Evolutionary conservation across 2,329 filamentous ascomycete species (phyloP), one percentile per base, ranked within the genome.

Genomic region (Lizonia empirigonia): DNA sequence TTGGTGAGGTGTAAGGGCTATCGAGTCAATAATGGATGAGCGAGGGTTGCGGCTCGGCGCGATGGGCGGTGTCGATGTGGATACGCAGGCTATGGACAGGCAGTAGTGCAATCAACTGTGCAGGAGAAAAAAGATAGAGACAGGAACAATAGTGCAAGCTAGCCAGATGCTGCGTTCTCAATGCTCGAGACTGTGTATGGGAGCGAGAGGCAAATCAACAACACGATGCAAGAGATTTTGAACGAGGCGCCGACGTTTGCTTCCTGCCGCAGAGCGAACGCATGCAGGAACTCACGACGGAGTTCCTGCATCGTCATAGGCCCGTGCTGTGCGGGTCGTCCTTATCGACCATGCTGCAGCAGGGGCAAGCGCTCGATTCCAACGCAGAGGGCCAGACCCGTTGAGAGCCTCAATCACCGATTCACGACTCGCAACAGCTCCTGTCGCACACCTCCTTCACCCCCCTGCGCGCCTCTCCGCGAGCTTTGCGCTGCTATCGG

Each of bases 231-330:
- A 51, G 44, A 52, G 55, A 58, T 61, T 60, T 62, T 51, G 55
- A 45, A 47, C 49, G 44, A 50, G 37, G 58, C 54, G 53, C 58
- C 54, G 58, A 58, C 48, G 53, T 55, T 38, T 58, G 36, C 50
- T 59, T 44, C 41, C 35, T 45, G 44, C 46, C 60, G 47, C 40
- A 39, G 13, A 32, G 19, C 59, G 57, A 58, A 63, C 54, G 62
- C 60, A 62, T 69, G 67, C 67, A 68, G 62, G 66, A 65, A 67
- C 60, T 68, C 59, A 57, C 63, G 63, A 35, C 42, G 37, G 49
- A 52, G 49, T 39, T 47, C 49, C 37, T 67, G 48, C 55, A 60
- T 58, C 44, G 60, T 69, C 62, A 67, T 67, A 61, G 55, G 63
- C 51, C 57, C 58, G 59, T 64, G 60, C 65, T n/a, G 50, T 51